Evolutionary conservation across 202 grass and related monocot species (phyloP).

Genomic region (Schoenoplectus tabernaemontani): DNA sequence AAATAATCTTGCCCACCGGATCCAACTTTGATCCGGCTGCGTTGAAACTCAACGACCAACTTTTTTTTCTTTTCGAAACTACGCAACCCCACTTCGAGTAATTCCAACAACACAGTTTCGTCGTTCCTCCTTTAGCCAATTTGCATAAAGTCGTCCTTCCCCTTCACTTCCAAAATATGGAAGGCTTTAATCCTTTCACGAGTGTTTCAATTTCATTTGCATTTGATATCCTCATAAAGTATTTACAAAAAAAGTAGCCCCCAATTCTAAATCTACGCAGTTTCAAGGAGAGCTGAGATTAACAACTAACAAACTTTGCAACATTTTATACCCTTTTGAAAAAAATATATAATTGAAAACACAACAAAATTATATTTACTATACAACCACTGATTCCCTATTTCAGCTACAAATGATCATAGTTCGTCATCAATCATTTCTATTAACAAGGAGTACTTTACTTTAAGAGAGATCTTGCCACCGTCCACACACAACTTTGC

Average conservation of each 20-base stretch:
- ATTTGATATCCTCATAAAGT: not conserved
- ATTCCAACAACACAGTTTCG: too few relatives aligned
- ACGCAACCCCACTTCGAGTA: too few relatives aligned
- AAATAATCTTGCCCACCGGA: too few relatives aligned
- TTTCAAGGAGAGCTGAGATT: not conserved
- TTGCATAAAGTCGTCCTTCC: too few relatives aligned
- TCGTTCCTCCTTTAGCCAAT: too few relatives aligned
- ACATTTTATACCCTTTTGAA: not conserved
- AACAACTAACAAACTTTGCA: not conserved
- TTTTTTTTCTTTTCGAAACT: not conserved
- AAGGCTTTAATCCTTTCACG: not conserved
- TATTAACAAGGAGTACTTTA: conserved; percentile 75
- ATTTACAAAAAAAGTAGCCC: not conserved
- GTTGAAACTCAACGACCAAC: too few relatives aligned
- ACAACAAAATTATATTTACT: not conserved
- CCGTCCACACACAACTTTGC: conserved; percentile 66
- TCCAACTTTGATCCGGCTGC: too few relatives aligned
- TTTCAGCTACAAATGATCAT: not conserved
- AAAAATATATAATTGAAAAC: not conserved
- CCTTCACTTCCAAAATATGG: too few relatives aligned
- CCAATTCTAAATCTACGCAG: not conserved
- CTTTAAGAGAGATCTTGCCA: conserved; percentile 55
- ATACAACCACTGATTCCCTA: not conserved
- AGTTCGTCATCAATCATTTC: conserved; percentile 41
- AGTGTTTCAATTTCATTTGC: not conserved